Evolutionary conservation across 1,284 basidiomycete genomes (phyloP).

Genomic region (Agaricales sp.): DNA sequence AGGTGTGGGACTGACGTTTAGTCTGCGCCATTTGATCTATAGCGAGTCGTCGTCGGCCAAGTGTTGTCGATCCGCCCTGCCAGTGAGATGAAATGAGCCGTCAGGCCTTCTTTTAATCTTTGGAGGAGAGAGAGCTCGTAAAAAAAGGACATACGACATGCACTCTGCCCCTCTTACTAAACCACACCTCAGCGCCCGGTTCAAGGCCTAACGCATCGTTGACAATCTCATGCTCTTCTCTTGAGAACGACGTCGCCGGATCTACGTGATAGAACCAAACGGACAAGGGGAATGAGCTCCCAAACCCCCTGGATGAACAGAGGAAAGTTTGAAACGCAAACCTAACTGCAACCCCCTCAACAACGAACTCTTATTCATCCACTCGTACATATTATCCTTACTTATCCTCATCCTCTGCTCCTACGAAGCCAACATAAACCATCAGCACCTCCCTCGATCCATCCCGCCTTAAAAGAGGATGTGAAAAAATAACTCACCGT

Average conservation of each 20-base stretch:
- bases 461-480: background rate
- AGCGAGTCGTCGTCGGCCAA: constrained; percentile 68
- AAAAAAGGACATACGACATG: constrained; percentile 13
- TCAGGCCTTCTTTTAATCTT: no score
- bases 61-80: constrained; percentile 76
- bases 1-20: constrained; percentile 34
- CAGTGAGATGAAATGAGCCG: constrained; percentile 10
- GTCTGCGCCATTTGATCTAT: constrained; percentile 55
- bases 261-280: no score
- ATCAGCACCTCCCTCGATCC: background rate
- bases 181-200: constrained; percentile 35
- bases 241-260: no score
- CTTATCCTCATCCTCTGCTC: background rate
- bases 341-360: no score
- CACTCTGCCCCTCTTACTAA: constrained; percentile 26
- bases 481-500: background rate
- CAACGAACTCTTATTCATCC: background rate
- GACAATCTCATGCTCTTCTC: no score
- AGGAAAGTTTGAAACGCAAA: no score
- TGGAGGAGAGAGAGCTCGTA: no score
- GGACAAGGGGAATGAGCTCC: no score
- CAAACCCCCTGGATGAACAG: no score
- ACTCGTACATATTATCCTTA: background rate
- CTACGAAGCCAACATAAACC: background rate
- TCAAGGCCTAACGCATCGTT: constrained; percentile 25